phyloP scores from a whole-genome alignment of 2,329 filamentous ascomycete species.

The Dichotomopilus funicola region DNA sequence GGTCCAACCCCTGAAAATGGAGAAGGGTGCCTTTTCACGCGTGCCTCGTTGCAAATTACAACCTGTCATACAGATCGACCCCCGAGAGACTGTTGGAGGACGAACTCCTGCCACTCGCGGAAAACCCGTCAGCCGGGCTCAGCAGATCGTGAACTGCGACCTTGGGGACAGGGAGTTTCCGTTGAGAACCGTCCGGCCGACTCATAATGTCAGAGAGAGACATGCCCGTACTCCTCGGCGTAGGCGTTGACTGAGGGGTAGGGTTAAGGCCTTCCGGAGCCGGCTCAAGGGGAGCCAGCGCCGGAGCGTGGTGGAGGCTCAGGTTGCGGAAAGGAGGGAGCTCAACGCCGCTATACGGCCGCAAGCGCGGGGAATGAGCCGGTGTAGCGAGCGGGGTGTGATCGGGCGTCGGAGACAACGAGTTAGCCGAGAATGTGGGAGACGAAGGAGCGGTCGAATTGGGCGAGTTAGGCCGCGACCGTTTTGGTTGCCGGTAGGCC shows the following conservation, averaged over 20 bases:
- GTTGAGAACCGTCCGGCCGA: slow-evolving; percentile 75
- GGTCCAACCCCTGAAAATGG: not conserved
- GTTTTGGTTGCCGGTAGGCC: slow-evolving; percentile 67
- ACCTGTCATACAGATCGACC: slow-evolving; percentile 57
- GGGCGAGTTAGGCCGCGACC: slow-evolving; percentile 86
- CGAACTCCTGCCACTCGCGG: slow-evolving; percentile 70
- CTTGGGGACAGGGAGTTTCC: slow-evolving; percentile 89
- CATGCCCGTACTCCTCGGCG: slow-evolving; percentile 58
- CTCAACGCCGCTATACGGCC: slow-evolving; percentile 70
- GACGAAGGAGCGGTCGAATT: slow-evolving; percentile 94
- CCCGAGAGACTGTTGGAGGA: slow-evolving; percentile 72
- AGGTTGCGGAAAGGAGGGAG: slow-evolving; percentile 74
- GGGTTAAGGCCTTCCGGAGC: slow-evolving; percentile 40
- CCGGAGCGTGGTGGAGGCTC: slow-evolving; percentile 48
- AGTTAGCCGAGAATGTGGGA: slow-evolving; percentile 93
- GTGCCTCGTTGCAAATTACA: slow-evolving; percentile 26
- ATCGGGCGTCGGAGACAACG: slow-evolving; percentile 88
- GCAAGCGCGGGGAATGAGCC: slow-evolving; percentile 85
- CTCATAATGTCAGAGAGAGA: slow-evolving; percentile 91
- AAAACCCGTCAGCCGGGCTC: slow-evolving; percentile 57
- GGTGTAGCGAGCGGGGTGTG: slow-evolving; percentile 98
- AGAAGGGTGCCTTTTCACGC: not conserved
- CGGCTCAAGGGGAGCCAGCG: slow-evolving; percentile 53
- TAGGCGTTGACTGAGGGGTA: slow-evolving; percentile 38
- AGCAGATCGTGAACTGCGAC: slow-evolving; percentile 82